Conservation (phyloP, 179 eudicot species). For the Spinacia oleracea region DNA sequence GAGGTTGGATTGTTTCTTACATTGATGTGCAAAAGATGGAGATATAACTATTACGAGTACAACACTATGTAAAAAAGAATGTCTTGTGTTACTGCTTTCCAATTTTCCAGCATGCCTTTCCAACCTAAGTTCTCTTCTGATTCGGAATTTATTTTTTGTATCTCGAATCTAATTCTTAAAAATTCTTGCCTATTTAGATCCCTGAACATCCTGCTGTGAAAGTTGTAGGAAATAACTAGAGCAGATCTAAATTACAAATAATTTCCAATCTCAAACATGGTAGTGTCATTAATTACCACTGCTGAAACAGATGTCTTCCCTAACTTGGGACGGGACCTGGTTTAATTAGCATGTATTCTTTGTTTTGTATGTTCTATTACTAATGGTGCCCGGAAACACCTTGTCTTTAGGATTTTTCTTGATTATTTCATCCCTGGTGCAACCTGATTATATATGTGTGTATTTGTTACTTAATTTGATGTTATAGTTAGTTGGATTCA, state of each 20-base stretch:
- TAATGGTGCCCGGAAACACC: not conserved
- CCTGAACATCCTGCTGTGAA: not conserved
- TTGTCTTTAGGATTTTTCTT: not conserved
- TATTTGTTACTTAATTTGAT: no score
- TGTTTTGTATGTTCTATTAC: not conserved
- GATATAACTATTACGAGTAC: not conserved
- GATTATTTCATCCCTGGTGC: not conserved
- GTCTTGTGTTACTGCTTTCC: not conserved
- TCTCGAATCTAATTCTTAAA: not conserved
- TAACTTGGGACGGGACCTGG: no score
- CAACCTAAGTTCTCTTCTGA: not conserved
- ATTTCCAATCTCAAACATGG: not conserved
- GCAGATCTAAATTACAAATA: not conserved
- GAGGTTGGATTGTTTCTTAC: no score
- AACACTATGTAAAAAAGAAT: not conserved
- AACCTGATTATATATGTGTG: not conserved
- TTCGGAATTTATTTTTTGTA: not conserved
- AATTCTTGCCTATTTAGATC: no score
- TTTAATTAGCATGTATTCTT: slow-evolving; percentile 2
- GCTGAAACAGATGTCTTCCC: no score
- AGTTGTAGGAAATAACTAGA: not conserved
- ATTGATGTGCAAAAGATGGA: no score
- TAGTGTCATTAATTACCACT: no score
- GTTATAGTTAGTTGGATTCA: not conserved
- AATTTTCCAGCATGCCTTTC: not conserved